These are phyloP conservation scores for Meyerozyma carpophila DNA, from an alignment of 1,139 yeast genomes.

Conservation along the genomic window DNA sequence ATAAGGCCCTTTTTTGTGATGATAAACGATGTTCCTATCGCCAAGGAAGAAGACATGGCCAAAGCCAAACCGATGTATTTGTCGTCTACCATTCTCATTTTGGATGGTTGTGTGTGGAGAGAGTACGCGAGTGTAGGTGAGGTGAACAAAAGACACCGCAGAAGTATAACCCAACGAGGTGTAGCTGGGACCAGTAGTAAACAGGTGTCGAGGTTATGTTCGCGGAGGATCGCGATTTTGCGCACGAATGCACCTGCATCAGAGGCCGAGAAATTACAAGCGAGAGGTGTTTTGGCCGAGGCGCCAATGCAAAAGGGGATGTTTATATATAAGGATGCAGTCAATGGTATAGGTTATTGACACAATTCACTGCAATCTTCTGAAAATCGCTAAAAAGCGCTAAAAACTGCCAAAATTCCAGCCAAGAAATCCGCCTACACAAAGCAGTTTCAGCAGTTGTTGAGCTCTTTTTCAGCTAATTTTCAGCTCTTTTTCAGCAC, in stretches of 20 bases:
- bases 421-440: too few species aligned
- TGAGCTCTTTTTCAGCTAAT: too few species aligned
- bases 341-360: too few species aligned
- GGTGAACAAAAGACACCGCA: background rate
- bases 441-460: too few species aligned
- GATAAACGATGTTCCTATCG: conserved; percentile 86
- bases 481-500: too few species aligned
- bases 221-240: background rate
- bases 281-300: too few species aligned
- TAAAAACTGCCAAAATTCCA: too few species aligned
- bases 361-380: too few species aligned
- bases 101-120: background rate
- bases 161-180: background rate
- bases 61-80: conserved; percentile 86
- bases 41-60: conserved; percentile 83
- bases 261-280: background rate
- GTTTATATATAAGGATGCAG: too few species aligned
- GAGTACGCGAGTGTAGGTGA: background rate
- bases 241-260: background rate
- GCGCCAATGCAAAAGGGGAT: too few species aligned
- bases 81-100: conserved; percentile 49
- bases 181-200: background rate
- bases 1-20: conserved; percentile 84
- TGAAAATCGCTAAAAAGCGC: too few species aligned
- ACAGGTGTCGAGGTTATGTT: background rate